These are phyloP conservation scores for Trifolium fragiferum DNA, from an alignment of 306 rosid genomes.

Conservation along the genomic window DNA sequence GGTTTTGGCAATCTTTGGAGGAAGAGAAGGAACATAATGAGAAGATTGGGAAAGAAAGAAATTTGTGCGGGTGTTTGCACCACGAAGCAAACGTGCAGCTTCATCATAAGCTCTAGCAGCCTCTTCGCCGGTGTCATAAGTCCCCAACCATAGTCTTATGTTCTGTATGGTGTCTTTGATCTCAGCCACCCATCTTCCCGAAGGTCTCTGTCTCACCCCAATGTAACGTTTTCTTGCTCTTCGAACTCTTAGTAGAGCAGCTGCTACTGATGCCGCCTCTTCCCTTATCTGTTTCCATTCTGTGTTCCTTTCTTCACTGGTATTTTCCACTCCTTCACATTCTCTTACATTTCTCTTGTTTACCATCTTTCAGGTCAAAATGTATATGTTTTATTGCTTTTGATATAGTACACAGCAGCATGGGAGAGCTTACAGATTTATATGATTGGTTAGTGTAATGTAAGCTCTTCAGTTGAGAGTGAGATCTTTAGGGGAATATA, in stretches of 20 bases:
- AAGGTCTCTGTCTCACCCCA: slow-evolving; percentile 54
- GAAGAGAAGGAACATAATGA: slow-evolving; percentile 46
- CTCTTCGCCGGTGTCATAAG: slow-evolving; percentile 58
- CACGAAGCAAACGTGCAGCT: slow-evolving; percentile 56
- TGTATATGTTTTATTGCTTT: not conserved
- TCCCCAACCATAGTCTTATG: slow-evolving; percentile 56
- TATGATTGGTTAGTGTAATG: slow-evolving; percentile 19
- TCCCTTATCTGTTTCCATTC: slow-evolving; percentile 42
- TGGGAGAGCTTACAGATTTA: slow-evolving; percentile 29
- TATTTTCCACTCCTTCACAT: slow-evolving; percentile 30
- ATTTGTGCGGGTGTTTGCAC: slow-evolving; percentile 54
- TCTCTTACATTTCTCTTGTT: slow-evolving; percentile 34
- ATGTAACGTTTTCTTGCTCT: slow-evolving; percentile 49
- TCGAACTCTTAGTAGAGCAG: slow-evolving; percentile 41
- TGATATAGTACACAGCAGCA: slow-evolving; percentile 11
- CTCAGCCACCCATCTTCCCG: slow-evolving; percentile 57
- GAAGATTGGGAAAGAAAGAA: slow-evolving; percentile 41
- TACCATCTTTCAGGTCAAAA: slow-evolving; percentile 30
- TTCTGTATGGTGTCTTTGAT: slow-evolving; percentile 55
- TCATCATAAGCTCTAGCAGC: slow-evolving; percentile 62
- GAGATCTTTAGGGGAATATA: slow-evolving; percentile 35
- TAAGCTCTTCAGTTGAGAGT: slow-evolving; percentile 38
- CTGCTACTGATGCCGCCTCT: slow-evolving; percentile 47
- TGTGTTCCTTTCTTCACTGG: slow-evolving; percentile 15
- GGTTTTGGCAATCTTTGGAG: slow-evolving; percentile 53